Percentiles rank a stretch among this genome's conserved stretches.
These are phyloP conservation scores for Wickerhamomyces sp. DNA, from an alignment of 1,139 yeast species.

Conservation along the genomic window DNA sequence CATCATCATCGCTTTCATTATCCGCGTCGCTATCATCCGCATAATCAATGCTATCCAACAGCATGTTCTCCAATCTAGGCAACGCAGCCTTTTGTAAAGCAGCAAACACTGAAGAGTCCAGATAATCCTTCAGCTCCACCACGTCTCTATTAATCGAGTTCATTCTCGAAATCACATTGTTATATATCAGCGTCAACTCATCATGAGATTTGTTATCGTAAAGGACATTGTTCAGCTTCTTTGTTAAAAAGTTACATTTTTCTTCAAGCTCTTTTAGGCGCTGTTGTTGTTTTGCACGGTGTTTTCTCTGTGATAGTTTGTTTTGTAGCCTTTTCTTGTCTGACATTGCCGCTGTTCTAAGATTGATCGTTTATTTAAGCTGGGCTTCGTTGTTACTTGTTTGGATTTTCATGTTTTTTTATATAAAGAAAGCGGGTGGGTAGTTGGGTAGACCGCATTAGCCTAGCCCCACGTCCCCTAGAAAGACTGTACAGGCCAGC, in stretches of 20 bases:
- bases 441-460: no score
- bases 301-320: conserved; percentile 11
- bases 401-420: no score
- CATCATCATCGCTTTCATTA: background rate
- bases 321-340: conserved; percentile 9
- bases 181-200: conserved; percentile 5
- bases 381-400: no score
- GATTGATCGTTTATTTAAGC: no score
- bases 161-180: conserved; percentile 2
- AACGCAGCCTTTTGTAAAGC: background rate
- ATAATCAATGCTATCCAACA: background rate
- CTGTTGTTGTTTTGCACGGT: conserved; percentile 11
- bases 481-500: no score
- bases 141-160: conserved; percentile 3
- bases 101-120: conserved; percentile 1
- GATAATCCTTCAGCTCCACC: conserved; percentile 3
- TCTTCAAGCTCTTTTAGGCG: conserved; percentile 8
- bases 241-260: conserved; percentile 2
- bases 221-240: conserved; percentile 6
- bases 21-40: background rate
- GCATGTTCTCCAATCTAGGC: no score
- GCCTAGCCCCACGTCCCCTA: no score
- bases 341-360: conserved; percentile 13
- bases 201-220: conserved; percentile 7
- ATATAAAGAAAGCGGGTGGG: no score